Evolutionary conservation across 139 green algal species (phyloP).

Genomic region (Desmodesmus armatus): DNA sequence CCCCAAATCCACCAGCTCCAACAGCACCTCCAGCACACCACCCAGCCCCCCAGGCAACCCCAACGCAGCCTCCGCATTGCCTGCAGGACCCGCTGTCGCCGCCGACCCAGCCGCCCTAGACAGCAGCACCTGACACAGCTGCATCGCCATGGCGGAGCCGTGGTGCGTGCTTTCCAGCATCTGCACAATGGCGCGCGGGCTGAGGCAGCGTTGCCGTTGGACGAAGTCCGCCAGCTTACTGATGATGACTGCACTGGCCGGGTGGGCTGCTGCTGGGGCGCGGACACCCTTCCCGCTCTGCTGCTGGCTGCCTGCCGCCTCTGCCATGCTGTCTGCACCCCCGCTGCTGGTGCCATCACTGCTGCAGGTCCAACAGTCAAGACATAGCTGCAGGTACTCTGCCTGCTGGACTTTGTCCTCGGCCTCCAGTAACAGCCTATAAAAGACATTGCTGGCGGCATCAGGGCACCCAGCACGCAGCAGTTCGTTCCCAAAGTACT

Average conservation of each 20-base stretch:
- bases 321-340: neutral
- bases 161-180: constrained; percentile 50
- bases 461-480: constrained; percentile 46
- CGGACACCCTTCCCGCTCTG: neutral
- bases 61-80: neutral
- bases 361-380: constrained; percentile 57
- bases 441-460: constrained; percentile 57
- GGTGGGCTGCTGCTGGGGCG: neutral
- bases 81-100: neutral
- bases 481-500: constrained; percentile 63
- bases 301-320: neutral
- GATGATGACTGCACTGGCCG: constrained; percentile 34
- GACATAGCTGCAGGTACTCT: constrained; percentile 61
- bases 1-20: neutral
- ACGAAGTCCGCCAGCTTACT: constrained; percentile 62
- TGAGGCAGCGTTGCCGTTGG: constrained; percentile 39
- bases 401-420: constrained; percentile 55
- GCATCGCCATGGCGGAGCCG: constrained; percentile 37
- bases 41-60: constrained; percentile 14
- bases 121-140: constrained; percentile 59
- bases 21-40: constrained; percentile 16
- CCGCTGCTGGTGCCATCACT: neutral
- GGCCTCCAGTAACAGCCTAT: constrained; percentile 54
- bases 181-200: constrained; percentile 51
- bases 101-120: neutral